A percentile compares a stretch with the other conserved stretches of the same genome.
Evolutionary conservation across 352 stramenopile species (phyloP).

Genomic region (Hyaloperonospora brassicae): DNA sequence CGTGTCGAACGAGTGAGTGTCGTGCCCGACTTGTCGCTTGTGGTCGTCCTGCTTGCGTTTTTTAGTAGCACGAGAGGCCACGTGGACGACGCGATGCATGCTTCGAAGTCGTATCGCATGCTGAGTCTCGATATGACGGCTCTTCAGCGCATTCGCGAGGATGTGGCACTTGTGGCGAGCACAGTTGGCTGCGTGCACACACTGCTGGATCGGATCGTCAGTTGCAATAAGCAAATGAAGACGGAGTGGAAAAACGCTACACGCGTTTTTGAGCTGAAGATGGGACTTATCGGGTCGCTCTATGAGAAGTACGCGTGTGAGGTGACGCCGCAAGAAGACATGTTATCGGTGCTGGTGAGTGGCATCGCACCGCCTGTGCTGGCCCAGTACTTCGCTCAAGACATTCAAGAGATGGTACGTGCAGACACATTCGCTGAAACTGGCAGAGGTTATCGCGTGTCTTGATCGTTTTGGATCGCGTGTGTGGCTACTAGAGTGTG

Average conservation of each 20-base stretch:
- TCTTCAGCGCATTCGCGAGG: constrained; percentile 25
- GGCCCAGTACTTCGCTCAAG: constrained; percentile 72
- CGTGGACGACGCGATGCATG: neutral
- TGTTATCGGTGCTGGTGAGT: constrained; percentile 52
- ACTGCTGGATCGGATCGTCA: constrained; percentile 28
- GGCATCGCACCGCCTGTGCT: constrained; percentile 56
- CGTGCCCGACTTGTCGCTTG: constrained; percentile 27
- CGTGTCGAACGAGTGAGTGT: constrained; percentile 32
- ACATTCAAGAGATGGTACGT: constrained; percentile 74
- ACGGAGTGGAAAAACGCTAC: constrained; percentile 75
- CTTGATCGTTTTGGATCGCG: constrained; percentile 1
- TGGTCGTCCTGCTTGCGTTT: constrained; percentile 33
- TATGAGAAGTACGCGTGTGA: constrained; percentile 74
- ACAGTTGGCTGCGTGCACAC: constrained; percentile 20
- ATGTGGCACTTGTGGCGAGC: constrained; percentile 28
- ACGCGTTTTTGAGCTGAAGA: constrained; percentile 70
- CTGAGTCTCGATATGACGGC: constrained; percentile 31
- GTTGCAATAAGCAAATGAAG: constrained; percentile 30
- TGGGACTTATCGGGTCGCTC: constrained; percentile 57
- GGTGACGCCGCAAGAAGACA: constrained; percentile 57
- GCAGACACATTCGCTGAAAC: neutral
- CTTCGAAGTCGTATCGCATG: constrained; percentile 22
- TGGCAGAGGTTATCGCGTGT: neutral
- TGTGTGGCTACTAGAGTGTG: constrained; percentile 31
- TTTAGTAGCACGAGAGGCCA: neutral